A percentile compares a stretch with the other conserved stretches of the same genome.
These are phyloP conservation scores for Eucommia ulmoides DNA, from an alignment of 257 asterid species.

Conservation along the genomic window DNA sequence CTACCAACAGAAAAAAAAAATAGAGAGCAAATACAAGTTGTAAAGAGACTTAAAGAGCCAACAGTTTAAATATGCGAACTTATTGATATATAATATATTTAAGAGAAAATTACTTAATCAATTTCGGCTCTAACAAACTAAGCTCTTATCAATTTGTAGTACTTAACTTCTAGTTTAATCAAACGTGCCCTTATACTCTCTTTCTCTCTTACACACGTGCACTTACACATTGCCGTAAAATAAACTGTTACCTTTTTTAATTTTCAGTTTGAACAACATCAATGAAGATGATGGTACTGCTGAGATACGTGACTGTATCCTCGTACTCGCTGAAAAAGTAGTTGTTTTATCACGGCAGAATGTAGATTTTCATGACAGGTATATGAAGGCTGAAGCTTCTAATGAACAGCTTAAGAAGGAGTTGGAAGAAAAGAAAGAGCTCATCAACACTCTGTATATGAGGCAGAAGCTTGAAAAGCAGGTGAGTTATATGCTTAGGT, in stretches of 20 bases:
- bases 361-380: constrained; percentile 51
- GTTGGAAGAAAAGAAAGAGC: constrained; percentile 74
- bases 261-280: constrained; percentile 47
- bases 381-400: constrained; percentile 63
- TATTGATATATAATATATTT: no score
- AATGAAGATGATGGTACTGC: constrained; percentile 61
- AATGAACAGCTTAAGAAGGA: constrained; percentile 58
- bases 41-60: no score
- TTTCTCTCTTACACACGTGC: no score
- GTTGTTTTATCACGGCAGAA: constrained; percentile 56
- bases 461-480: constrained; percentile 93
- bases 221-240: neutral
- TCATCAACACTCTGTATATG: constrained; percentile 57
- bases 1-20: no score
- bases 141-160: no score
- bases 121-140: no score
- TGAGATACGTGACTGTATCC: constrained; percentile 72
- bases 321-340: constrained; percentile 80
- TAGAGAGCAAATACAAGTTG: no score
- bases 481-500: constrained; percentile 24
- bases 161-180: no score
- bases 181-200: no score
- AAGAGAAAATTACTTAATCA: no score
- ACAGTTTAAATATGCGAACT: no score
- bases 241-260: neutral